Evolutionary conservation across 176 grass and related monocot genomes (phyloP), one percentile per base, ranked within the genome.

Genomic region (Hordeum marinum): DNA sequence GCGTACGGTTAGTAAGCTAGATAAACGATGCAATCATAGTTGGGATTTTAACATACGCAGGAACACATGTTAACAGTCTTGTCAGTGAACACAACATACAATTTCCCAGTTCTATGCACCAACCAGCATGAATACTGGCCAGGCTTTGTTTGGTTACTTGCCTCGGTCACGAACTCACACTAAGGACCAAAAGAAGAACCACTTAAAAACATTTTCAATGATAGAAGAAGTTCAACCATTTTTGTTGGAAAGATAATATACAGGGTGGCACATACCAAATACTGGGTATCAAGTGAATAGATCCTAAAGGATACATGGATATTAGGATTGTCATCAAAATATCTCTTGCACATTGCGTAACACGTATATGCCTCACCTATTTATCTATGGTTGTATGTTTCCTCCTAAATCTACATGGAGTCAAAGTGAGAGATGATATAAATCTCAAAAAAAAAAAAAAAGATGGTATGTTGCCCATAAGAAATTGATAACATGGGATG

Each of bases 381-480:
- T 24, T 20, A 13, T 62, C 29, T 63, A 31, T 21, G 23, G n/a
- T 65, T 80, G 13, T 13, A 4, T 14, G 0, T 31, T 27, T 18
- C 37, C 17, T 13, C 17, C 27, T 61, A 76, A 81, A 36, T 31
- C 9, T 58, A 82, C 23, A 77, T 37, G 20, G 48, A 71, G 21
- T 85, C 17, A 26, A 62, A 50, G 39, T 71, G 41, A 89, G 13
- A 79, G 40, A 79, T 77, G 2, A 18, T 66, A 58, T 60, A 14
- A 52, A 52, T 52, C 48, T 18, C 15, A 52, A 18, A 52, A 52
- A 18, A 18, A 52, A 5, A 37, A 52, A 26, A 61, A 48, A 9
- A 79, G 40, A 79, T 77, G 2, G 23, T 73, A 58, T 50, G 34
- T 70, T 82, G 24, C 32, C 52, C 55, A 78, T 45, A 34, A 82